These are phyloP conservation scores for Penicillium coprophilum DNA, from an alignment of 495 filamentous ascomycete genomes.

Conservation along the genomic window DNA sequence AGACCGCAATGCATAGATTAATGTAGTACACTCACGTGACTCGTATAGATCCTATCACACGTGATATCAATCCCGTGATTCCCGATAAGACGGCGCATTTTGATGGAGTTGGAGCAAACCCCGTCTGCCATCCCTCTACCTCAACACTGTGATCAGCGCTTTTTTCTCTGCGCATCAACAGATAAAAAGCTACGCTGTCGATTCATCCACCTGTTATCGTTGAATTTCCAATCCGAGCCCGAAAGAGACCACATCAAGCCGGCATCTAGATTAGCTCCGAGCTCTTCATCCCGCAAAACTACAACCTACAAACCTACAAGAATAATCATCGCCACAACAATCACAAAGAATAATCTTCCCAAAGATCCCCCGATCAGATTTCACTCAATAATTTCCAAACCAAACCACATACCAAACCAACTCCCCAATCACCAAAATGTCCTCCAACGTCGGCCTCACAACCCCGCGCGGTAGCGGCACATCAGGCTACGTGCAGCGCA, in stretches of 20 bases:
- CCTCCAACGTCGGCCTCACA: slow-evolving; percentile 94
- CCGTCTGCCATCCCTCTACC: not conserved
- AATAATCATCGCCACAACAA: not conserved
- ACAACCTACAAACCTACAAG: not conserved
- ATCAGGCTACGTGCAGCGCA: slow-evolving; percentile 95
- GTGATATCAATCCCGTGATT: slow-evolving; percentile 1
- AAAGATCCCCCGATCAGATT: not conserved
- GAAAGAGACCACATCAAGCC: not conserved
- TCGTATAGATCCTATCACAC: slow-evolving; percentile 7
- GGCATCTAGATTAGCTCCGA: not conserved
- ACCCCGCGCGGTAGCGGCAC: slow-evolving; percentile 95
- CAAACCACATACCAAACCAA: not conserved
- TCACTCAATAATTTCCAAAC: not conserved
- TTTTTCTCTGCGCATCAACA: not conserved
- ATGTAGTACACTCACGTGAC: slow-evolving; percentile 14
- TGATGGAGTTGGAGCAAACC: not conserved
- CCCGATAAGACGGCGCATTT: slow-evolving; percentile 7
- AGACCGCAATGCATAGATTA: not conserved
- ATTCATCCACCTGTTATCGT: not conserved
- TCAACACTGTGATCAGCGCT: not conserved
- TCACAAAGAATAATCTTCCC: not conserved
- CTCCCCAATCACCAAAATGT: slow-evolving; percentile 57
- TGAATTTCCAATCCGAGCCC: not conserved
- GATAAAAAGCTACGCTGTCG: not conserved
- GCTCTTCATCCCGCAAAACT: not conserved